Percentiles rank a stretch among this genome's conserved stretches.
Evolutionary conservation across 1,284 basidiomycete genomes (phyloP).

Genomic region (Puccinia hordei): DNA sequence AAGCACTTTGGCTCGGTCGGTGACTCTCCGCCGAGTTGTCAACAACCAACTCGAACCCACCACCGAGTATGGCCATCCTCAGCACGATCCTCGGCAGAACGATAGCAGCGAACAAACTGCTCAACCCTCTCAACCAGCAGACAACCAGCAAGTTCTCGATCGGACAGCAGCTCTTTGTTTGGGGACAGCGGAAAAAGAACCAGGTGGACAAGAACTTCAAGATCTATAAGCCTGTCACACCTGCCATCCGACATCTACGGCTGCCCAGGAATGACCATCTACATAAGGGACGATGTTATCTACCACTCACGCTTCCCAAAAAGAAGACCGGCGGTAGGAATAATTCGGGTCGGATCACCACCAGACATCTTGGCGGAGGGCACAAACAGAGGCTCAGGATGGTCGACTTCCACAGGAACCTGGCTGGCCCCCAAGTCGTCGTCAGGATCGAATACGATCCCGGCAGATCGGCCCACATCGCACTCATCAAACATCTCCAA

Average conservation of each 20-base stretch:
- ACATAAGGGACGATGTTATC: slow-evolving; percentile 78
- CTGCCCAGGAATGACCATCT: slow-evolving; percentile 79
- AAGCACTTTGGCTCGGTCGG: no score
- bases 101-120: neutral
- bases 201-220: slow-evolving; percentile 47
- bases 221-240: slow-evolving; percentile 43
- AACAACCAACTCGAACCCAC: neutral
- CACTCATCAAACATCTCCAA: slow-evolving; percentile 68
- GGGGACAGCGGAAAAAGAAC: slow-evolving; percentile 39
- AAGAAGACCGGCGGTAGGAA: slow-evolving; percentile 87
- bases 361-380: slow-evolving; percentile 85
- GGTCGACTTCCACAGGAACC: slow-evolving; percentile 80
- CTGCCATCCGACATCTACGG: slow-evolving; percentile 76
- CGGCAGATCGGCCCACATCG: slow-evolving; percentile 88
- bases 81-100: neutral
- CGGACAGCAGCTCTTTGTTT: slow-evolving; percentile 2
- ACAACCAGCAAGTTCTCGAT: neutral
- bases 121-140: neutral
- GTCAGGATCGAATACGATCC: slow-evolving; percentile 96
- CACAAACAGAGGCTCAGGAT: slow-evolving; percentile 82
- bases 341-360: slow-evolving; percentile 76
- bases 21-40: neutral
- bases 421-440: slow-evolving; percentile 80
- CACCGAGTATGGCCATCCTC: neutral
- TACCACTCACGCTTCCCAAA: slow-evolving; percentile 78